phyloP scores from a whole-genome alignment of 805 yeast genomes.

The Pichia manshurica region DNA sequence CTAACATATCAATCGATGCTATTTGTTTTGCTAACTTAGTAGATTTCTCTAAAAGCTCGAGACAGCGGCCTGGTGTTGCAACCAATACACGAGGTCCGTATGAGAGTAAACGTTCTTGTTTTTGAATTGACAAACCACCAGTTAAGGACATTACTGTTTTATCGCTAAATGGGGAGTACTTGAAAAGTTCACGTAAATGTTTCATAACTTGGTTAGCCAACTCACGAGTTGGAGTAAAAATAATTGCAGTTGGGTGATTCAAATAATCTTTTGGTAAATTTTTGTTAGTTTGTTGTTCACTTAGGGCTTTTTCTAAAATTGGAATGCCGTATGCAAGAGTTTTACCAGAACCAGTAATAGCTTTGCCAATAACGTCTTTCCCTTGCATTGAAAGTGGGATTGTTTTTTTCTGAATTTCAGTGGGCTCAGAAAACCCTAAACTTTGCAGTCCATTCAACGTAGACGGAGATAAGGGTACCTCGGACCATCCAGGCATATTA shows the following conservation, averaged over 20 bases:
- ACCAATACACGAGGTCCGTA: slow-evolving; percentile 77
- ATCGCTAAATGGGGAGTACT: slow-evolving; percentile 38
- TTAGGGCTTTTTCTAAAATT: slow-evolving; percentile 60
- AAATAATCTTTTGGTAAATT: slow-evolving; percentile 19
- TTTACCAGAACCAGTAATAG: slow-evolving; percentile 97
- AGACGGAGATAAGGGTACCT: slow-evolving; percentile 44
- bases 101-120: slow-evolving; percentile 75
- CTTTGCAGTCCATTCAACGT: slow-evolving; percentile 56
- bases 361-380: slow-evolving; percentile 87
- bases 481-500: slow-evolving; percentile 59
- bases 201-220: slow-evolving; percentile 88
- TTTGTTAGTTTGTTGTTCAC: slow-evolving; percentile 13
- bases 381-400: slow-evolving; percentile 73
- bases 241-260: slow-evolving; percentile 57
- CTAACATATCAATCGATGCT: slow-evolving; percentile 46
- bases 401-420: slow-evolving; percentile 72
- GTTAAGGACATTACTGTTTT: slow-evolving; percentile 71
- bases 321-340: slow-evolving; percentile 95
- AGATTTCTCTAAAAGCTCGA: slow-evolving; percentile 69
- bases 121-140: slow-evolving; percentile 92
- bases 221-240: slow-evolving; percentile 95
- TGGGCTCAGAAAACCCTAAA: slow-evolving; percentile 62
- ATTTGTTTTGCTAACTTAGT: slow-evolving; percentile 38
- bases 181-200: slow-evolving; percentile 58
- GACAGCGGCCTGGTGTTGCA: slow-evolving; percentile 92